These are phyloP conservation scores for Rhodotorula graminis DNA, from an alignment of 768 basidiomycete species.

Conservation along the genomic window DNA sequence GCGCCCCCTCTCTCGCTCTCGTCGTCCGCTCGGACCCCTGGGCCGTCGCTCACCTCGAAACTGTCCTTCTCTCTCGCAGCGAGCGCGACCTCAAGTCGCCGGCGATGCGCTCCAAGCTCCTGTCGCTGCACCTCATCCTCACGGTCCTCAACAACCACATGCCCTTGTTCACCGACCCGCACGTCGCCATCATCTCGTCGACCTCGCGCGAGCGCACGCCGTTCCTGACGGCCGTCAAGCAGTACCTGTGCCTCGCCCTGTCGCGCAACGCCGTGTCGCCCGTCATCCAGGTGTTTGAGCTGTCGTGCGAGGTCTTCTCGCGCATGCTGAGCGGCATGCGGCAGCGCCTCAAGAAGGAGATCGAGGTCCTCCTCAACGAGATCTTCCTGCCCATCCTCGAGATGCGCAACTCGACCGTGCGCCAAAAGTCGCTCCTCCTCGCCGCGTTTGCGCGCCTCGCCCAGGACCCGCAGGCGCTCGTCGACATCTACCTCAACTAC, in stretches of 20 bases:
- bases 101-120: constrained; percentile 91
- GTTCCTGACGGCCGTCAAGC: constrained; percentile 89
- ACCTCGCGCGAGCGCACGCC: constrained; percentile 79
- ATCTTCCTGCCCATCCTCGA: constrained; percentile 98
- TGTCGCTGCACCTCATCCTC: constrained; percentile 88
- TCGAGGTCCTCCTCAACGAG: constrained; percentile 95
- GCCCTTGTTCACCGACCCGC: constrained; percentile 78
- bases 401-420: constrained; percentile 91
- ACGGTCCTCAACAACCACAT: constrained; percentile 88
- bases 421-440: constrained; percentile 88
- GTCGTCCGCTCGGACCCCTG: background rate
- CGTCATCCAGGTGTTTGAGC: constrained; percentile 93
- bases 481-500: constrained; percentile 98
- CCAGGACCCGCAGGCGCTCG: constrained; percentile 93
- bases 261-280: constrained; percentile 93
- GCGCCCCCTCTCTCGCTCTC: constrained; percentile 42
- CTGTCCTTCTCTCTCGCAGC: constrained; percentile 49
- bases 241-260: constrained; percentile 86
- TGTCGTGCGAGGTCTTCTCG: constrained; percentile 98
- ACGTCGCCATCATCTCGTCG: constrained; percentile 84
- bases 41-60: constrained; percentile 8
- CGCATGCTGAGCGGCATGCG: constrained; percentile 88
- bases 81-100: constrained; percentile 95
- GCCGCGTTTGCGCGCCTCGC: constrained; percentile 76
- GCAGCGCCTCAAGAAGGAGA: constrained; percentile 98